Conservation (phyloP, 208 protist genomes). For the Dictyostelium gargantuum region DNA sequence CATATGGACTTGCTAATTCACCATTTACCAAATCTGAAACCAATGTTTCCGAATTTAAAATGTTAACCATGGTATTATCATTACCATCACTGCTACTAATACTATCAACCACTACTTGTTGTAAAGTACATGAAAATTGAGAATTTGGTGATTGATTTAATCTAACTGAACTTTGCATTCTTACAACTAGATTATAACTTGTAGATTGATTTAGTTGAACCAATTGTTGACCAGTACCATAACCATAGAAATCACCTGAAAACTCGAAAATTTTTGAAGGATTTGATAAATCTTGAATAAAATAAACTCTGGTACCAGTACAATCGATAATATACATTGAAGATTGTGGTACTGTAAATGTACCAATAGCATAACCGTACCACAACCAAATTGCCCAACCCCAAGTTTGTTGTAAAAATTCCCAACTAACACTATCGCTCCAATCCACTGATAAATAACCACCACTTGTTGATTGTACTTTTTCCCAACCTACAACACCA, state of each 20-base stretch:
- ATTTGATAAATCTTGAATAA: not conserved
- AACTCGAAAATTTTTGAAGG: not conserved
- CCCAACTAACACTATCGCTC: not conserved
- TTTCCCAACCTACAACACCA: slow-evolving; percentile 8
- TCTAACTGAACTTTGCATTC: slow-evolving; percentile 1
- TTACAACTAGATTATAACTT: not conserved
- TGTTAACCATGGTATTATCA: not conserved
- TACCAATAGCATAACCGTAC: slow-evolving; percentile 24
- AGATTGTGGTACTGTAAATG: not conserved
- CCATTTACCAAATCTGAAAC: not conserved
- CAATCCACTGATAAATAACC: not conserved
- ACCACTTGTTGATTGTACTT: not conserved
- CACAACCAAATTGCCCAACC: slow-evolving; percentile 43
- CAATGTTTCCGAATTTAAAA: not conserved
- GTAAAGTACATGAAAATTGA: not conserved
- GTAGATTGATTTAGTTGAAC: not conserved
- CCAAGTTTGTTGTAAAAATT: not conserved
- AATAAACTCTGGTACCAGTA: not conserved
- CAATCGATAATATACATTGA: not conserved
- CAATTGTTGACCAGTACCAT: slow-evolving; percentile 34
- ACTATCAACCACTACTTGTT: too few species aligned
- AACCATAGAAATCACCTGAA: slow-evolving; percentile 15
- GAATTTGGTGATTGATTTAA: slow-evolving; percentile 8
- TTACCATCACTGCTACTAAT: too few species aligned
- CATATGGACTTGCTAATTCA: not conserved